Evolutionary conservation across 495 filamentous ascomycete species (phyloP).

Genomic region (Podospora comata): DNA sequence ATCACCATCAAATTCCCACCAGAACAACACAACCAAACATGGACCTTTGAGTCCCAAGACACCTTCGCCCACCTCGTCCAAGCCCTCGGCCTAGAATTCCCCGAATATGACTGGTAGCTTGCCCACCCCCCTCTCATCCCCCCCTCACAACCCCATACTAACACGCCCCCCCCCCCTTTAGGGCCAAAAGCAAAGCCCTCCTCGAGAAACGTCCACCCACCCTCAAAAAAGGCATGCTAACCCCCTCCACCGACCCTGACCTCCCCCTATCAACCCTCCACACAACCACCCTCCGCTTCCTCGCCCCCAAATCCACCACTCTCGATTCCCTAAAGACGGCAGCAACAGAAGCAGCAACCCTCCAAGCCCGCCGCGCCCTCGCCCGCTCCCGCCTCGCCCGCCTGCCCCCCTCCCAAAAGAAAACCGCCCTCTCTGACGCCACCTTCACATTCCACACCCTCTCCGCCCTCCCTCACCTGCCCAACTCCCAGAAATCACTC

Average conservation of each 20-base stretch:
- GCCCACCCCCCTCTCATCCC: neutral
- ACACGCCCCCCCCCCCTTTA: neutral
- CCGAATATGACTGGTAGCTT: slow-evolving; percentile 31
- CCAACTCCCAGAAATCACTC: slow-evolving; percentile 62
- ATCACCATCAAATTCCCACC: slow-evolving; percentile 34
- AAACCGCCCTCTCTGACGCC: slow-evolving; percentile 45
- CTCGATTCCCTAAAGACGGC: slow-evolving; percentile 46
- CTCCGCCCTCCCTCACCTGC: slow-evolving; percentile 74
- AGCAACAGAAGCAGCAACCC: slow-evolving; percentile 36
- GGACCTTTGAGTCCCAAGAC: slow-evolving; percentile 19
- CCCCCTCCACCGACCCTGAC: slow-evolving; percentile 32
- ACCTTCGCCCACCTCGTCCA: slow-evolving; percentile 25
- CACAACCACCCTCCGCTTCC: slow-evolving; percentile 58
- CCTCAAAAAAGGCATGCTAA: slow-evolving; percentile 25
- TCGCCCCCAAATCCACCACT: slow-evolving; percentile 57
- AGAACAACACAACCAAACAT: slow-evolving; percentile 24
- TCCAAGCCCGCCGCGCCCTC: slow-evolving; percentile 14
- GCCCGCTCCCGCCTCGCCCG: slow-evolving; percentile 33
- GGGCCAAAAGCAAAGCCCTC: slow-evolving; percentile 32
- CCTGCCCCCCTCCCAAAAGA: slow-evolving; percentile 29
- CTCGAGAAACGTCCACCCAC: slow-evolving; percentile 21
- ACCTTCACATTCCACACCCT: slow-evolving; percentile 80
- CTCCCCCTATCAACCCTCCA: slow-evolving; percentile 49
- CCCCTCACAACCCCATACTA: neutral
- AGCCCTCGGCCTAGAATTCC: slow-evolving; percentile 17